Evolutionary conservation across 257 asterid species (phyloP), one percentile per base, ranked within the genome.

Genomic region (Haberlea rhodopensis): DNA sequence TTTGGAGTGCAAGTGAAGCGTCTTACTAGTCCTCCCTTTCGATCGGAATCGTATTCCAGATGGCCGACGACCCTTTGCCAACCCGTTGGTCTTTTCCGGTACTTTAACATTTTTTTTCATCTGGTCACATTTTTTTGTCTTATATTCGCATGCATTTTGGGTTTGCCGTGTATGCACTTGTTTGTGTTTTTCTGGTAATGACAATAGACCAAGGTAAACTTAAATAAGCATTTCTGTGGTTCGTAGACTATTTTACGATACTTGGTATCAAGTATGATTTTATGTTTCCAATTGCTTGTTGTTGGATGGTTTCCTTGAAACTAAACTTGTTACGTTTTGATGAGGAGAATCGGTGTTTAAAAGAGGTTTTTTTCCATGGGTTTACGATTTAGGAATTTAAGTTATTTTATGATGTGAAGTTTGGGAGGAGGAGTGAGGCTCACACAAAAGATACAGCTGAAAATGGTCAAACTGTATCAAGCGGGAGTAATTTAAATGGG

Each of bases 81-180:
- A 88, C 98, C 61, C 98, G 98, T 75, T 91, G 95, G 98, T 83
- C 96, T 21, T 88, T 91, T 75, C 87, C 80, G 95, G 98, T 87
- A 61, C 60, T 68, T 46, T 54, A 9, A 24, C 8, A 55, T 59
- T 63, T 53, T 16, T 20, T 13, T 60, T 37, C 7, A 67, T 62
- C 65, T 48, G 70, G 3, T 70, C 18, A 24, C 20, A n/a, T 53
- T 59, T 18, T 49, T 57, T 5, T 58, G n/a, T 7, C 26, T 19
- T 34, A 26, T 29, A n/a, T 48, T 54, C 24, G 54, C 13, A 19
- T 71, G 65, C 62, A 68, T 68, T 68, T 34, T 34, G 45, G 45
- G 25, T 58, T 31, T n/a, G n/a, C n/a, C 37, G 66, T 67, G 24
- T 57, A 0, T 61, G 61, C 57, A 49, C n/a, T 34, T 34, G 15